phyloP scores from a whole-genome alignment of 768 basidiomycete species.

The Lyophyllum semitale region DNA sequence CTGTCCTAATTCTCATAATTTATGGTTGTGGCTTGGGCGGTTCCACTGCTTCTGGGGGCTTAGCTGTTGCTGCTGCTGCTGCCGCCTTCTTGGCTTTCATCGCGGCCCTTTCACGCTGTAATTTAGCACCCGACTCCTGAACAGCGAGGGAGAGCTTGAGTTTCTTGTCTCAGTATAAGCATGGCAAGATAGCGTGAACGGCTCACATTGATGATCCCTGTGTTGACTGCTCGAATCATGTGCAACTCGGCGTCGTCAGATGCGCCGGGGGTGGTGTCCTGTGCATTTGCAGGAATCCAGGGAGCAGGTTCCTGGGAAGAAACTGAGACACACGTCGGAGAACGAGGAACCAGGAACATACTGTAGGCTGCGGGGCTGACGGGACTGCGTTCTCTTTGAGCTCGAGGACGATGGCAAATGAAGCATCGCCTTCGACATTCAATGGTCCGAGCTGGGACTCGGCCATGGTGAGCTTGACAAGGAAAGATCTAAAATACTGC shows the following conservation, averaged over 20 bases:
- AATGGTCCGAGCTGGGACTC: constrained; percentile 70
- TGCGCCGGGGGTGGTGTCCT: constrained; percentile 68
- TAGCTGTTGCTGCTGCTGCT: neutral
- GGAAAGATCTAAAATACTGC: constrained; percentile 81
- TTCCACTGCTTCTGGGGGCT: neutral
- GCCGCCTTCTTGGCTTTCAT: constrained; percentile 10
- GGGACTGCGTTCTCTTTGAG: constrained; percentile 68
- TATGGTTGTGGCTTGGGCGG: neutral
- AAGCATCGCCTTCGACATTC: constrained; percentile 59
- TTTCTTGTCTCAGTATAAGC: neutral
- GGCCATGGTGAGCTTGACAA: constrained; percentile 79
- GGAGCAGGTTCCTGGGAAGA: constrained; percentile 60
- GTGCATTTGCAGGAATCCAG: constrained; percentile 75
- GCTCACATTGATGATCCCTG: constrained; percentile 77
- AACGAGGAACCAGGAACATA: constrained; percentile 11
- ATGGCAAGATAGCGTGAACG: neutral
- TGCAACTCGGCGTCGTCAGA: constrained; percentile 72
- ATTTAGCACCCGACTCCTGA: constrained; percentile 78
- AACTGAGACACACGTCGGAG: neutral
- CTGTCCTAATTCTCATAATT: constrained; percentile 4
- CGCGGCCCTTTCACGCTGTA: constrained; percentile 38
- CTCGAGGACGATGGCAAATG: constrained; percentile 85
- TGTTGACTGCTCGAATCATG: constrained; percentile 79
- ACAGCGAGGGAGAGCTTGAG: constrained; percentile 71
- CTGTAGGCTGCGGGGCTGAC: constrained; percentile 49